A percentile compares a stretch with the other conserved stretches of the same genome.
Conservation (phyloP, 2,329 filamentous ascomycete species). For the Alternaria atra region DNA sequence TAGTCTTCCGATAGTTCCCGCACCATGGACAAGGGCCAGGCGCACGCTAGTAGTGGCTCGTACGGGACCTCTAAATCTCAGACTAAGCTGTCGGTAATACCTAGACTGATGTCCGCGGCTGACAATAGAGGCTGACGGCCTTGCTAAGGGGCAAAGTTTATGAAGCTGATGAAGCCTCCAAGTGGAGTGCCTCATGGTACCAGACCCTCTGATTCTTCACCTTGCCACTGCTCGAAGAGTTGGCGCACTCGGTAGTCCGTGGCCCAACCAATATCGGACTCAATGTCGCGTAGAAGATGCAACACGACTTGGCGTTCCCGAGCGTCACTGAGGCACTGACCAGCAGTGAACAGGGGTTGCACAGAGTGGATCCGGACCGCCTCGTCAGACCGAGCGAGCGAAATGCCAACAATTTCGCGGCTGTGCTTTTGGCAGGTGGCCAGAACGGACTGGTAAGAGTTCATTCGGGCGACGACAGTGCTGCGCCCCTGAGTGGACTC, state of each 20-base stretch:
- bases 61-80: slow-evolving; percentile 4
- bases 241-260: slow-evolving; percentile 69
- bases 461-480: slow-evolving; percentile 63
- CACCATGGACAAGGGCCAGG: slow-evolving; percentile 8
- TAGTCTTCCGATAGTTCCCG: slow-evolving; percentile 15
- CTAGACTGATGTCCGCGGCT: slow-evolving; percentile 1
- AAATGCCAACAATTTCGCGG: slow-evolving; percentile 69
- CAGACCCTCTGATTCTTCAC: slow-evolving; percentile 39
- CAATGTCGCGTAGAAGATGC: slow-evolving; percentile 65
- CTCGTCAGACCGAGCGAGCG: slow-evolving; percentile 64
- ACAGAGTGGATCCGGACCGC: slow-evolving; percentile 67
- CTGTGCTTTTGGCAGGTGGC: slow-evolving; percentile 66
- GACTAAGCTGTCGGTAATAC: slow-evolving; percentile 5
- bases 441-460: slow-evolving; percentile 65
- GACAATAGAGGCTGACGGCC: slow-evolving; percentile 9
- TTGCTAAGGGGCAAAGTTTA: slow-evolving; percentile 4
- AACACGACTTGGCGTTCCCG: slow-evolving; percentile 65
- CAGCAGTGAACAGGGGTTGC: slow-evolving; percentile 69
- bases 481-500: slow-evolving; percentile 63
- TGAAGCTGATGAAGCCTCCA: slow-evolving; percentile 3
- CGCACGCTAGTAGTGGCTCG: slow-evolving; percentile 12
- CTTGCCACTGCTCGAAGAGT: slow-evolving; percentile 60
- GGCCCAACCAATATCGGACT: slow-evolving; percentile 70
- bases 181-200: slow-evolving; percentile 26
- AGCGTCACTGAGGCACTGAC: slow-evolving; percentile 65